phyloP scores from a whole-genome alignment of 2,329 filamentous ascomycete species.

The Ceratocystis colombiana region DNA sequence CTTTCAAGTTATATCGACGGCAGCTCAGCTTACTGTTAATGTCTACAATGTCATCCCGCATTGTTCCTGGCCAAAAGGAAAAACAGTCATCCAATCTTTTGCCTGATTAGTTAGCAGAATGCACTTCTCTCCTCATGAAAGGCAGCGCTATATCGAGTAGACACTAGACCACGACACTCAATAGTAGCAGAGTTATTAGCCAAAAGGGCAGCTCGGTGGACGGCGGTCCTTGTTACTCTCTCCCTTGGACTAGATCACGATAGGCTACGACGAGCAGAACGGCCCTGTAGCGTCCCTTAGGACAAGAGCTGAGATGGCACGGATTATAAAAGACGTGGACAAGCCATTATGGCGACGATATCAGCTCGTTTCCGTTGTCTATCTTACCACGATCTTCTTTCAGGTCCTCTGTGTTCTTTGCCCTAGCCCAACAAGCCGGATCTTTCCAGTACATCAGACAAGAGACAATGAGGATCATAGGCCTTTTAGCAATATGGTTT shows the following conservation, averaged over 20 bases:
- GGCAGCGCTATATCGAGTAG: too few relatives aligned
- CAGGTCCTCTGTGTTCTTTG: too few relatives aligned
- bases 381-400: background rate
- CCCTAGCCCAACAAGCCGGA: background rate
- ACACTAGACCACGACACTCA: background rate
- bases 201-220: background rate
- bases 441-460: background rate
- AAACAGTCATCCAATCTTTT: background rate
- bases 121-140: background rate
- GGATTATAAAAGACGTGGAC: background rate
- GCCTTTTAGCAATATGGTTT: background rate
- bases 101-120: background rate
- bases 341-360: too few relatives aligned
- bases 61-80: too few relatives aligned
- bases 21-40: background rate
- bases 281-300: background rate
- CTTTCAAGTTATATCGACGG: background rate
- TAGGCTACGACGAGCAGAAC: background rate
- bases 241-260: conserved; percentile 1
- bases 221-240: background rate
- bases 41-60: background rate
- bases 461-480: background rate
- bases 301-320: background rate
- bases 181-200: background rate
- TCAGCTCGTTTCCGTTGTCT: too few relatives aligned